These are phyloP conservation scores for Colletotrichum sp. DNA, from an alignment of 2,329 filamentous ascomycete species.

Conservation along the genomic window DNA sequence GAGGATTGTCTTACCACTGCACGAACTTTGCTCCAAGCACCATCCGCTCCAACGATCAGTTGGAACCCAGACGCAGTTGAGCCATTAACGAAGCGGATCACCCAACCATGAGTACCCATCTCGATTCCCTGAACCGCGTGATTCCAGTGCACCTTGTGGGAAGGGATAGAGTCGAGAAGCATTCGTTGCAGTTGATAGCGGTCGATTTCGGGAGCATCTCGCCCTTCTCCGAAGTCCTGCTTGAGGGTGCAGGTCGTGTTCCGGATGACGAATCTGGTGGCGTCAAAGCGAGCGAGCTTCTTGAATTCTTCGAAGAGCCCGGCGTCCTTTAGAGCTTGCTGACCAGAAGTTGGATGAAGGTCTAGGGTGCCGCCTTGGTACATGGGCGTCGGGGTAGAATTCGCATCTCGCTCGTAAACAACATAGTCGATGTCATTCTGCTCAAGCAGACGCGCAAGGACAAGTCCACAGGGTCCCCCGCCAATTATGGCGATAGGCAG, in stretches of 20 bases:
- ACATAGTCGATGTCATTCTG: conserved; percentile 35
- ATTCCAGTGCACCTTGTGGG: conserved; percentile 41
- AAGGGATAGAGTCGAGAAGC: conserved; percentile 32
- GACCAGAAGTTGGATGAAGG: conserved; percentile 50
- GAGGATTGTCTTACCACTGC: not conserved
- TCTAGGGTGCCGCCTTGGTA: conserved; percentile 48
- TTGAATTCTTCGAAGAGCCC: conserved; percentile 49
- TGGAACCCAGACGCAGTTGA: not conserved
- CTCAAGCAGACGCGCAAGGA: conserved; percentile 51
- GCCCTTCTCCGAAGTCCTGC: conserved; percentile 21
- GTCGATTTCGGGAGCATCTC: conserved; percentile 40
- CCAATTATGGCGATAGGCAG: conserved; percentile 48
- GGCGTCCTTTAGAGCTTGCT: conserved; percentile 46
- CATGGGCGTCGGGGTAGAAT: conserved; percentile 24
- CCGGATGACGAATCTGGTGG: conserved; percentile 15
- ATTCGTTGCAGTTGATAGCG: conserved; percentile 37
- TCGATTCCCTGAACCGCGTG: not conserved
- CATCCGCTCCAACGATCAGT: conserved; percentile 5
- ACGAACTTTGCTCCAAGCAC: conserved; percentile 8
- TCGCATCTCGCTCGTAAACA: conserved; percentile 36
- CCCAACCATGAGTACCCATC: not conserved
- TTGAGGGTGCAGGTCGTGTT: not conserved
- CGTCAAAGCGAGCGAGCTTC: conserved; percentile 33
- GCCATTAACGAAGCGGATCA: not conserved
- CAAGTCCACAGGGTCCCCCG: conserved; percentile 50